Conservation (phyloP, 2,329 filamentous ascomycete species). For the Drechslerella dactyloides region DNA sequence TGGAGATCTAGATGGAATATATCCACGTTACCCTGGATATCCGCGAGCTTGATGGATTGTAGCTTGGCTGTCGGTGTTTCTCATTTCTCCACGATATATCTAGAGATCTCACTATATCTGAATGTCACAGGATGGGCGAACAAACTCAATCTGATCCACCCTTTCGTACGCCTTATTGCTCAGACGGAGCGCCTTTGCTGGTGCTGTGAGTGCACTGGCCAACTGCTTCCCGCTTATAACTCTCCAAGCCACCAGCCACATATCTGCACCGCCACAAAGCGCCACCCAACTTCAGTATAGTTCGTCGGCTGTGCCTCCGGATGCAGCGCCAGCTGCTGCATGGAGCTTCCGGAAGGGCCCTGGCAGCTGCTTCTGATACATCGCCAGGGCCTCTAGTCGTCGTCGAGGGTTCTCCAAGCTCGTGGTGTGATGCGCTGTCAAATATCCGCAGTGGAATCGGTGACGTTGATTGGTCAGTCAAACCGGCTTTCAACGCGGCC, state of each 20-base stretch:
- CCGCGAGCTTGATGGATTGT: not conserved
- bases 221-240: no score
- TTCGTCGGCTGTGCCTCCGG: not conserved
- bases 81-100: no score
- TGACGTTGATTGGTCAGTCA: not conserved
- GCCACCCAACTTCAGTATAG: not conserved
- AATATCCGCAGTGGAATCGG: not conserved
- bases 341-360: slow-evolving; percentile 1
- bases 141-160: no score
- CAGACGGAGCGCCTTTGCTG: no score
- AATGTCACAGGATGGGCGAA: no score
- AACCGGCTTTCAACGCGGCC: slow-evolving; percentile 1
- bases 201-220: no score
- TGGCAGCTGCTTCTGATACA: not conserved
- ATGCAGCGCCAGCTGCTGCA: not conserved
- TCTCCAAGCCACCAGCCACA: not conserved
- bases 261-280: not conserved
- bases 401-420: not conserved
- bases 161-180: no score
- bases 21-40: no score
- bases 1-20: not conserved
- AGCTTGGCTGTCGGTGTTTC: not conserved
- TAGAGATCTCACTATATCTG: no score
- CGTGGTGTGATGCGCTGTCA: slow-evolving; percentile 1
- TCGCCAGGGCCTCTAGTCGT: not conserved